Base-by-base conservation (phyloP, 2,329 filamentous ascomycete species). In the Septoria petroselini region DNA sequence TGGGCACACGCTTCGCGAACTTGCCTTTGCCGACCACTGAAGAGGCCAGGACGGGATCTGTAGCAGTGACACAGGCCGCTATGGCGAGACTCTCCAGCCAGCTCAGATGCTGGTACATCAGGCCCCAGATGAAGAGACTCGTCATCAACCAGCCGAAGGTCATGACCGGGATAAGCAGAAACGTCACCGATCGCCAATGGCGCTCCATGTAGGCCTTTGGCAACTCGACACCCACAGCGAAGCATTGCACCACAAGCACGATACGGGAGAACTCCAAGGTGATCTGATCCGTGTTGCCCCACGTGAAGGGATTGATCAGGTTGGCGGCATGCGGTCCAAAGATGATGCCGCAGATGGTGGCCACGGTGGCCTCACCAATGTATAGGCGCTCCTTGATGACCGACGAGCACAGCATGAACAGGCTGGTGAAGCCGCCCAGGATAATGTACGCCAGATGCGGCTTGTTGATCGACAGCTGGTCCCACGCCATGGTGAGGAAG, bases 21-120 rank as follows among this genome's bases (percentile, higher is more conserved):
- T 98, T 98, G 64, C 93, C 93, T 74, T 97, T 98, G 68, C 93
- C 93, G 44, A 98, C 93, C 47, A 98, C 93, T 12, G 93, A 98
- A 11, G 93, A 97, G 21, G 93, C 93, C 65, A 98, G 75, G 59
- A 98, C 93, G 48, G 93, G 93, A 72, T 98, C 93, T 3, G 93
- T 98, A 39, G 93, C 93, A 2, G 93, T 98, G 47, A 98, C 90
- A 67, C 93, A 98, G 51, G 93, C 93, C 14, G 93, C 86, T 57
- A 90, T 79, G 27, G 86, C 84, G 48, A 98, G 79, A 66, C 87
- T 88, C 68, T 97, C 89, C 34, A 98, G 81, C 90, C 91, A 98
- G 65, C 80, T 83, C 61, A 97, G 76, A 1, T 83, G 75, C 5
- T 81, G 78, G 4, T 89, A 76, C 55, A 77, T 73, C 78, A 98